phyloP scores from a whole-genome alignment of 2,329 filamentous ascomycete species.

The Colletotrichum cordylinicola region DNA sequence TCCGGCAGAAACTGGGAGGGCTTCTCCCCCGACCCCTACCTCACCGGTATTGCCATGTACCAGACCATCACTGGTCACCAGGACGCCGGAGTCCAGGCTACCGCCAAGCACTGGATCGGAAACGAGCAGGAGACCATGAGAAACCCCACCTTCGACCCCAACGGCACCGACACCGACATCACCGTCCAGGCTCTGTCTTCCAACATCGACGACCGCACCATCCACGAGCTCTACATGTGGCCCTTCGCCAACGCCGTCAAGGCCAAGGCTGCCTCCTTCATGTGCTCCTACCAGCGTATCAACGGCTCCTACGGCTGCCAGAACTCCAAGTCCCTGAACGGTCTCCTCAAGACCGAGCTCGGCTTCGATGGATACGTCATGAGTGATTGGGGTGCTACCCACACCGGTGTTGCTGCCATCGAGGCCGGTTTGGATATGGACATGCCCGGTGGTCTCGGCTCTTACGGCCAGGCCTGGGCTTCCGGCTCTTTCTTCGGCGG shows the following conservation, averaged over 20 bases:
- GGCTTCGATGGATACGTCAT: conserved; percentile 53
- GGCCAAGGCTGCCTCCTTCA: conserved; percentile 39
- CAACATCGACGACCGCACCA: conserved; percentile 64
- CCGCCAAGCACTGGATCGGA: conserved; percentile 43
- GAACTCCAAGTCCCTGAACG: conserved; percentile 53
- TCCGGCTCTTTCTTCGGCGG: conserved; percentile 49
- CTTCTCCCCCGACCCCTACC: conserved; percentile 69
- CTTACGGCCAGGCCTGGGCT: conserved; percentile 32
- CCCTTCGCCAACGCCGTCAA: conserved; percentile 38
- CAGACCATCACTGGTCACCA: conserved; percentile 38
- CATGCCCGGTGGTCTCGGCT: conserved; percentile 51
- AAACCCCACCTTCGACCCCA: conserved; percentile 29
- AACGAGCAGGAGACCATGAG: conserved; percentile 41
- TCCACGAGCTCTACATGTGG: conserved; percentile 57
- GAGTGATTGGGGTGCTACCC: conserved; percentile 49
- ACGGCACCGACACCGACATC: conserved; percentile 30
- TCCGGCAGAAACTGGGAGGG: conserved; percentile 71
- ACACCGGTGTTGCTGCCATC: conserved; percentile 44
- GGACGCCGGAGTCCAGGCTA: conserved; percentile 42
- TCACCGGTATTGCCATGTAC: conserved; percentile 61
- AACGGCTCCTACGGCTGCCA: conserved; percentile 57
- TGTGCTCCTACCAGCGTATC: conserved; percentile 51
- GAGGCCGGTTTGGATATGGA: conserved; percentile 55
- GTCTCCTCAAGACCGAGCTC: conserved; percentile 54
- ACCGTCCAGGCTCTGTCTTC: conserved; percentile 34